A percentile compares a stretch with the other conserved stretches of the same genome.
Evolutionary conservation across 2,329 filamentous ascomycete genomes (phyloP).

Genomic region (Aplosporella prunicola): DNA sequence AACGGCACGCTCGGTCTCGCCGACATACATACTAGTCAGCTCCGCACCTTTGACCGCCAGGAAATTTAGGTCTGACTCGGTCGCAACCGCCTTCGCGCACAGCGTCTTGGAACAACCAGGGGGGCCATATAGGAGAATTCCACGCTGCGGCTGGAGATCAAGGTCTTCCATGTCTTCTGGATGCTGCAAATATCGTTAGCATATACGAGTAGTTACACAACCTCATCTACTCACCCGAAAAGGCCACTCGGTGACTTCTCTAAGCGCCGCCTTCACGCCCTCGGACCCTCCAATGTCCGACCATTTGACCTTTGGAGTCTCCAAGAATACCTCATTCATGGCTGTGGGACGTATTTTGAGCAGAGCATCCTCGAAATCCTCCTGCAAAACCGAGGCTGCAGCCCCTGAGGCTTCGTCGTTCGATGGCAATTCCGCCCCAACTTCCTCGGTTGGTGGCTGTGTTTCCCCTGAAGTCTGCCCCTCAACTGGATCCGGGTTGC

Average conservation of each 20-base stretch:
- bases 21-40: slow-evolving; percentile 92
- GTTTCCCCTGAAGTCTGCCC: too few species aligned
- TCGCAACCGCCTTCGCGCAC: slow-evolving; percentile 82
- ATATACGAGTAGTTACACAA: slow-evolving; percentile 12
- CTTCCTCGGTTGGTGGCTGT: too few species aligned
- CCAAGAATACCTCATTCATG: slow-evolving; percentile 81
- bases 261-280: slow-evolving; percentile 55
- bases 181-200: slow-evolving; percentile 26
- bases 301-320: slow-evolving; percentile 80
- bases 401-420: too few species aligned
- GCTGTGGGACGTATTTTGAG: slow-evolving; percentile 66
- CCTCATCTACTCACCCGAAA: slow-evolving; percentile 44
- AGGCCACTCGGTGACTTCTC: slow-evolving; percentile 49
- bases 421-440: too few species aligned
- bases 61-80: slow-evolving; percentile 86
- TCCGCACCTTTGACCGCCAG: slow-evolving; percentile 90
- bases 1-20: slow-evolving; percentile 80
- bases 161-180: slow-evolving; percentile 42
- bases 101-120: slow-evolving; percentile 94
- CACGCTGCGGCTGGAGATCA: slow-evolving; percentile 58
- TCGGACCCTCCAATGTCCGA: slow-evolving; percentile 79
- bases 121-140: slow-evolving; percentile 81
- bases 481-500: too few species aligned
- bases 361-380: slow-evolving; percentile 58
- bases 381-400: slow-evolving; percentile 16